Evolutionary conservation across 768 basidiomycete genomes (phyloP), one percentile per base, ranked within the genome.

Genomic region (Leccinum subgranulosum): DNA sequence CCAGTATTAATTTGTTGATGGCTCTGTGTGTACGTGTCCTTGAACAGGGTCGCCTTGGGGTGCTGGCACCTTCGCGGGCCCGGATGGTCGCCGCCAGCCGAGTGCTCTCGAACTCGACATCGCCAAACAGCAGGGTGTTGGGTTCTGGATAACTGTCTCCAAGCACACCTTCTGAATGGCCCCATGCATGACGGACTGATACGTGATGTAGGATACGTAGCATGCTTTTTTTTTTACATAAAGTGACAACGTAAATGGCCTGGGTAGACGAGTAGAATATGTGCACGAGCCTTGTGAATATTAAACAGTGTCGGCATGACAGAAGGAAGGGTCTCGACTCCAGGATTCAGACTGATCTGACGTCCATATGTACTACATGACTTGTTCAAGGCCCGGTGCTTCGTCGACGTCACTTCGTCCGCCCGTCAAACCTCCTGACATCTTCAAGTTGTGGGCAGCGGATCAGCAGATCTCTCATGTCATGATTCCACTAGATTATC

Each of bases 41-140:
- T 43, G n/a, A 51, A 48, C 51, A 86, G 87, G 87, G 27, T 86
- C 87, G 7, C 83, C 90, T 15, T 92, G 84, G 82, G 90, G 90
- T 53, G 87, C 90, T n/a, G 87, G 86, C 23, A 82, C 85, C 7
- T 77, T 78, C 54, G 79, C 84, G 21, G 77, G 69, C 2, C 36
- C 67, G 3, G 73, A 77, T 59, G 85, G 84, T 3, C 66, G 72
- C 3, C 82, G 84, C 52, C 70, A 78, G 61, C 84, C 87, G 3
- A 66, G 71, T 7, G 58, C 64, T 1, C 74, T 82, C 34, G 86
- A 88, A 65, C 72, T 80, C 36, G 77, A 80, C 52, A 63, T 86
- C 17, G 84, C 83, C 12, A 57, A 63, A 10, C 69, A 74, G 25
- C 86, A 88, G 64, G 86, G 86, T 51, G 65, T 68, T 55, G 56